Conservation (phyloP, 176 grass and related monocot genomes). For the Carex pumila region DNA sequence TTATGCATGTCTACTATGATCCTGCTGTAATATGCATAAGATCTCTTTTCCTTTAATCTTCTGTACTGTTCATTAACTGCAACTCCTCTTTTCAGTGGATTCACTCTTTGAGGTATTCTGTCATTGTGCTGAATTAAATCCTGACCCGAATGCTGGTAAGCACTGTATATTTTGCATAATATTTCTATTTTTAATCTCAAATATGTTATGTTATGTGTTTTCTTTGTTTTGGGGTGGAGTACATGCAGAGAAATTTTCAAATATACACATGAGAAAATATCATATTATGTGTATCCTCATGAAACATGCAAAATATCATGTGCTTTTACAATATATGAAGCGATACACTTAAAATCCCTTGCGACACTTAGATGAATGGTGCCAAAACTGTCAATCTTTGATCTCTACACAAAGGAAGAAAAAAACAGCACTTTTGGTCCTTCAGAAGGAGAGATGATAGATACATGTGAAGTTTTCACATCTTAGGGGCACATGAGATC, state of each 20-base stretch:
- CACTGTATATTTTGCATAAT: neutral
- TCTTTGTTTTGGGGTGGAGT: neutral
- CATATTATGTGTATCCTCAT: neutral
- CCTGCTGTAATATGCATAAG: neutral
- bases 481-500: neutral
- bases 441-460: no score
- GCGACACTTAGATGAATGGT: neutral
- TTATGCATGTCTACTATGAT: neutral
- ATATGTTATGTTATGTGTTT: neutral
- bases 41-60: neutral
- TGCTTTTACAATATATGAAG: neutral
- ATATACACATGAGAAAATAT: neutral
- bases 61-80: slow-evolving; percentile 21
- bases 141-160: slow-evolving; percentile 82
- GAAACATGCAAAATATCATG: neutral
- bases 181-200: neutral
- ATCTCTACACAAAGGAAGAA: neutral
- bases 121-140: slow-evolving; percentile 89
- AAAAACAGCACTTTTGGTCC: neutral
- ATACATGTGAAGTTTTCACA: no score
- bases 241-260: neutral
- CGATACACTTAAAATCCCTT: neutral
- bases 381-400: neutral
- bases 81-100: slow-evolving; percentile 59
- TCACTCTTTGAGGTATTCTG: slow-evolving; percentile 78